phyloP scores from a whole-genome alignment of 1,284 basidiomycete genomes.

The Ceratobasidium sp. region DNA sequence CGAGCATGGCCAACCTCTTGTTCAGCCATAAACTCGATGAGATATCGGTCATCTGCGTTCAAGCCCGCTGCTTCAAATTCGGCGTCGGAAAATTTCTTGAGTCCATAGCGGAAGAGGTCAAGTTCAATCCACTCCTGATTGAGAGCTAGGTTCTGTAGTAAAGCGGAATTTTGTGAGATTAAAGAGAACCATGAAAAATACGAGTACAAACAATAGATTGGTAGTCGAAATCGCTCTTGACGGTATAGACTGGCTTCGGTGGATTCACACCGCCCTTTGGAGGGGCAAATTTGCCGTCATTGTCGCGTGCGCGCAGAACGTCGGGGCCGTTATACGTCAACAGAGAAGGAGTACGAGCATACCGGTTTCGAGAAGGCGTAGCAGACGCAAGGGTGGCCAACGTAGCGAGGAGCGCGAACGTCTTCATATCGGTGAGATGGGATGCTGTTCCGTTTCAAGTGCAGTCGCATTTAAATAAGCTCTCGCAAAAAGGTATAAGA shows the following conservation, averaged over 20 bases:
- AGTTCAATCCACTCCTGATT: slow-evolving; percentile 65
- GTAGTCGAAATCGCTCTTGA: slow-evolving; percentile 72
- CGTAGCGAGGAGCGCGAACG: slow-evolving; percentile 10
- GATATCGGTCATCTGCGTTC: slow-evolving; percentile 66
- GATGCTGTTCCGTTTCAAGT: background rate
- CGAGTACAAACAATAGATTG: slow-evolving; percentile 65
- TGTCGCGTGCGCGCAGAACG: slow-evolving; percentile 8
- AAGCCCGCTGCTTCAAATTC: slow-evolving; percentile 73
- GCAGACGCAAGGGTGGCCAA: slow-evolving; percentile 16
- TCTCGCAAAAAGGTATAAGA: background rate
- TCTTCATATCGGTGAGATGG: slow-evolving; percentile 27
- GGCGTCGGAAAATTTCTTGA: slow-evolving; percentile 67
- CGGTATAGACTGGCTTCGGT: slow-evolving; percentile 64
- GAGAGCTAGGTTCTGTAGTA: slow-evolving; percentile 62
- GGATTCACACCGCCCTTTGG: slow-evolving; percentile 53
- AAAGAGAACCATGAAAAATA: background rate
- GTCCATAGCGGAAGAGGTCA: slow-evolving; percentile 74
- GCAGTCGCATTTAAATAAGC: slow-evolving; percentile 1
- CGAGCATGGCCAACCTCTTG: slow-evolving; percentile 71
- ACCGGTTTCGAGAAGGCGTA: slow-evolving; percentile 27
- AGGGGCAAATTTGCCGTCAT: slow-evolving; percentile 35
- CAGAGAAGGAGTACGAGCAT: slow-evolving; percentile 20
- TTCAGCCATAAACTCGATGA: slow-evolving; percentile 72
- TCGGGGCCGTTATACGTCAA: slow-evolving; percentile 21
- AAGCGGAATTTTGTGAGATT: slow-evolving; percentile 21